Evolutionary conservation across 2,329 filamentous ascomycete genomes (phyloP).

Genomic region (Trichoderma afroharzianum): DNA sequence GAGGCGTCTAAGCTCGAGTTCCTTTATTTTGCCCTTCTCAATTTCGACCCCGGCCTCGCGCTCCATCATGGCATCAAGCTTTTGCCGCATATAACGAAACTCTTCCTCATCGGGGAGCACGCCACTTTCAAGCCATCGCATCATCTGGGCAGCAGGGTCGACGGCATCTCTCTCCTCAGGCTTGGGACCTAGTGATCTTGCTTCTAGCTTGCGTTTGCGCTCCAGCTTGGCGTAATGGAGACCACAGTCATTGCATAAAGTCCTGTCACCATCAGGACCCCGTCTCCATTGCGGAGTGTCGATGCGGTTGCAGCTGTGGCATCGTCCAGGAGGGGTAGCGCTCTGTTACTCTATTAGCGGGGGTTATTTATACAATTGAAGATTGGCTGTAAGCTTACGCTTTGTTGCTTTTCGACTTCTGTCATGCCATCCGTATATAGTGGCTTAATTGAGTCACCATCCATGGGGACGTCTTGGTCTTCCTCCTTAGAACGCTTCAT

Average conservation of each 20-base stretch:
- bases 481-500: constrained; percentile 36
- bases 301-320: constrained; percentile 95
- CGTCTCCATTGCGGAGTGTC: constrained; percentile 97
- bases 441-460: constrained; percentile 56
- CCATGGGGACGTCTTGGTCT: constrained; percentile 61
- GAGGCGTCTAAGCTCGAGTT: too few species aligned
- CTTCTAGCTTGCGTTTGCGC: constrained; percentile 57
- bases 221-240: constrained; percentile 74
- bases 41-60: too few species aligned
- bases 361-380: too few species aligned
- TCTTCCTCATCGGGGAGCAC: too few species aligned
- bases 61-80: too few species aligned
- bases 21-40: too few species aligned
- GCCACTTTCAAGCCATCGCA: too few species aligned
- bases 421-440: constrained; percentile 56
- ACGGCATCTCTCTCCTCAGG: constrained; percentile 36
- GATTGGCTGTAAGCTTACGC: constrained; percentile 58
- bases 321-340: constrained; percentile 88
- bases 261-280: constrained; percentile 90
- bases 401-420: constrained; percentile 86
- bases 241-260: constrained; percentile 94
- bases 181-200: constrained; percentile 52
- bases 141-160: too few species aligned
- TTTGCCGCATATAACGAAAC: too few species aligned
- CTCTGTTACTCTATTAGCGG: constrained; percentile 56